Evolutionary conservation across 2,329 filamentous ascomycete genomes (phyloP).

Genomic region (Xylaria sp.): DNA sequence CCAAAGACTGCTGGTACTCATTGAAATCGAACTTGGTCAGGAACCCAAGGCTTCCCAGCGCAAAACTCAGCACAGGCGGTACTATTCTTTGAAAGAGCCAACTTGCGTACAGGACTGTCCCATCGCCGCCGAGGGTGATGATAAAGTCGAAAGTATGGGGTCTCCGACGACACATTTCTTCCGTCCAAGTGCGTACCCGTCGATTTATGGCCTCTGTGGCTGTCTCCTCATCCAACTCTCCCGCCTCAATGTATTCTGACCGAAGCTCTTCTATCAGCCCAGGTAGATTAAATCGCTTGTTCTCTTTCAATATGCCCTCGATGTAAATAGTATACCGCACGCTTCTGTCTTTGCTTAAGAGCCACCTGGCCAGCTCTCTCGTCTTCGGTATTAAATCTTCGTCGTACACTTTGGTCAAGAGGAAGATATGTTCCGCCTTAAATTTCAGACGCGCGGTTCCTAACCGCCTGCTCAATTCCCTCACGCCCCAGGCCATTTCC

Average conservation of each 20-base stretch:
- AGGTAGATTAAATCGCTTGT: conserved; percentile 78
- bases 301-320: conserved; percentile 77
- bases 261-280: conserved; percentile 73
- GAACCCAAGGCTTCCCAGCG: conserved; percentile 91
- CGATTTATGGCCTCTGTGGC: conserved; percentile 54
- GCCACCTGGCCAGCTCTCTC: conserved; percentile 80
- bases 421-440: conserved; percentile 83
- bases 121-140: conserved; percentile 91
- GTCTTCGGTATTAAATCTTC: conserved; percentile 81
- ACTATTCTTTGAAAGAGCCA: conserved; percentile 98
- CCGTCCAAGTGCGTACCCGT: conserved; percentile 84
- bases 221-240: conserved; percentile 50
- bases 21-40: conserved; percentile 96
- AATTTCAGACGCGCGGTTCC: conserved; percentile 86
- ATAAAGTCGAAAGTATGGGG: conserved; percentile 95
- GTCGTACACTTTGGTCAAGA: conserved; percentile 94
- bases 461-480: conserved; percentile 87
- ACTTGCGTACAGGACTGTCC: conserved; percentile 95
- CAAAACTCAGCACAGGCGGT: conserved; percentile 91
- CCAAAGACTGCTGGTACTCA: conserved; percentile 75
- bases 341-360: conserved; percentile 76
- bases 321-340: conserved; percentile 83
- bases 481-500: conserved; percentile 96
- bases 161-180: conserved; percentile 77
- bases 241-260: conserved; percentile 54